A percentile compares a stretch with the other conserved stretches of the same genome.
Evolutionary conservation across 2,329 filamentous ascomycete species (phyloP).

Genomic region (Hypomyces rosellus): DNA sequence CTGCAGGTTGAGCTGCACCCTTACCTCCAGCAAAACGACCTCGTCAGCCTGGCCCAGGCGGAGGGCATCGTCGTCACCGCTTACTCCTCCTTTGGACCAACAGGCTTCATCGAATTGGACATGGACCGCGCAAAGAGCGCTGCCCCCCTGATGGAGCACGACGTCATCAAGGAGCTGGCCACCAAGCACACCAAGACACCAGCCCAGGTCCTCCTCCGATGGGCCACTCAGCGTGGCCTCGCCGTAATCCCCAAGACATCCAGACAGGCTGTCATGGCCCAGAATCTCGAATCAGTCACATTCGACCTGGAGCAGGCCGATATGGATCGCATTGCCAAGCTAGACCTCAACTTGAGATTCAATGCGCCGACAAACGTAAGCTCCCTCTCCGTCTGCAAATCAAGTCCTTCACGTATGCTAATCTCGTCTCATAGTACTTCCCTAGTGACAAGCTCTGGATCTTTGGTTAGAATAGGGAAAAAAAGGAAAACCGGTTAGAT

Average conservation of each 20-base stretch:
- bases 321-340: slow-evolving; percentile 56
- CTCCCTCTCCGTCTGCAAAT: slow-evolving; percentile 14
- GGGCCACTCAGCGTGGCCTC: slow-evolving; percentile 76
- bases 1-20: slow-evolving; percentile 90
- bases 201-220: slow-evolving; percentile 77
- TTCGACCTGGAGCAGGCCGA: slow-evolving; percentile 64
- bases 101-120: slow-evolving; percentile 71
- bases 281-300: slow-evolving; percentile 61
- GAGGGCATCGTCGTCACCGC: slow-evolving; percentile 71
- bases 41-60: slow-evolving; percentile 62
- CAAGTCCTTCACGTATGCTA: background rate
- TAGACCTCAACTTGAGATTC: slow-evolving; percentile 65
- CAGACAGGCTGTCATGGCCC: slow-evolving; percentile 43
- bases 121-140: slow-evolving; percentile 54
- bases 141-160: slow-evolving; percentile 64
- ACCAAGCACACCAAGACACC: slow-evolving; percentile 65
- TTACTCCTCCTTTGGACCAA: slow-evolving; percentile 78
- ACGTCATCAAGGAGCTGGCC: slow-evolving; percentile 57
- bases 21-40: slow-evolving; percentile 69
- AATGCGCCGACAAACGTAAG: slow-evolving; percentile 69
- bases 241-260: slow-evolving; percentile 78
- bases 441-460: slow-evolving; percentile 50
- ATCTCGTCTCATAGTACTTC: slow-evolving; percentile 41
- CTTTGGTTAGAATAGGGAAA: slow-evolving; percentile 40
- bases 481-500: background rate